Evolutionary conservation across 148 eudicot genomes (phyloP).

Genomic region (Vaccinium corymbosum): DNA sequence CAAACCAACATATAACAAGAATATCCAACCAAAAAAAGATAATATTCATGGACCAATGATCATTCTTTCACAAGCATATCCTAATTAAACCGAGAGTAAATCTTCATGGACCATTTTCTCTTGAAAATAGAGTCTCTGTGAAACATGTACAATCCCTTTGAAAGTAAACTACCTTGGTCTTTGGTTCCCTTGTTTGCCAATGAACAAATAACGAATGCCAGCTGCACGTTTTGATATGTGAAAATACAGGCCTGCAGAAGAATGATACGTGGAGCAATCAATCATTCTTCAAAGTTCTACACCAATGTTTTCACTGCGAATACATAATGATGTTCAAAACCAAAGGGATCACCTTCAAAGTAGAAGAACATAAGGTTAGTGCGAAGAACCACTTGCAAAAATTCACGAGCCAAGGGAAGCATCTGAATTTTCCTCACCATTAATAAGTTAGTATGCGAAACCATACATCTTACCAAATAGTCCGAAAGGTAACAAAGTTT

Average conservation of each 20-base stretch:
- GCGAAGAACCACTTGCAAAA: conserved; percentile 74
- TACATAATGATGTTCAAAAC: not conserved
- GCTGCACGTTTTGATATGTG: conserved; percentile 93
- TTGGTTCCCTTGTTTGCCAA: conserved; percentile 88
- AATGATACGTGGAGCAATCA: conserved; percentile 9
- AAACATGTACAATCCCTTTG: not conserved
- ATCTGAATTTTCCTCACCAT: conserved; percentile 41
- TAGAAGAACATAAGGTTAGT: conserved; percentile 96
- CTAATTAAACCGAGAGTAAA: not conserved
- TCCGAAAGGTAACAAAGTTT: not conserved
- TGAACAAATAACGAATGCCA: conserved; percentile 91
- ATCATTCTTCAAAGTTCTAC: not conserved
- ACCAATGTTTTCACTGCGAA: not conserved
- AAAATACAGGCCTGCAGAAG: conserved; percentile 74
- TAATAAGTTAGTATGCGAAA: conserved; percentile 9
- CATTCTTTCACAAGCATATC: not conserved
- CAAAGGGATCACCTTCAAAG: conserved; percentile 76
- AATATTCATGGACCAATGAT: not conserved
- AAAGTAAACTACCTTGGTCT: conserved; percentile 64
- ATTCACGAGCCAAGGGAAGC: conserved; percentile 77
- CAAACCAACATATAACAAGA: not conserved
- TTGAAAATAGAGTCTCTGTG: not conserved
- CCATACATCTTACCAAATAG: not conserved
- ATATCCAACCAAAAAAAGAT: not conserved
- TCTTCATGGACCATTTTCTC: not conserved